Percentiles rank a stretch among this genome's conserved stretches.
These are phyloP conservation scores for Vigna hirtella DNA, from an alignment of 306 rosid genomes.

Conservation along the genomic window DNA sequence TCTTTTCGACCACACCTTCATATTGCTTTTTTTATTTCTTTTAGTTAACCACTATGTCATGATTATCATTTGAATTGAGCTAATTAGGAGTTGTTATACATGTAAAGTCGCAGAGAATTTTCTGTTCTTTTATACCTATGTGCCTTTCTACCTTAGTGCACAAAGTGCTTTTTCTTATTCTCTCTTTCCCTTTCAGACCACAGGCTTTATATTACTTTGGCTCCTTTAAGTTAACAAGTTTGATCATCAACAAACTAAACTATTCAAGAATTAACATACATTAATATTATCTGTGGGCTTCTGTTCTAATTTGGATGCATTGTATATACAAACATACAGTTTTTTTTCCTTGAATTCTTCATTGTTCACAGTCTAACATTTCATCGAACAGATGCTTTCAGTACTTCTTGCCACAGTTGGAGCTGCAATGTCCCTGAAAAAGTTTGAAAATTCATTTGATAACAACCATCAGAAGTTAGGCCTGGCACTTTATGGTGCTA, in stretches of 20 bases:
- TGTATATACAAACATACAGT: neutral
- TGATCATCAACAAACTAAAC: slow-evolving; percentile 40
- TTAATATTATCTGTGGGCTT: neutral
- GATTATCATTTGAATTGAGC: slow-evolving; percentile 41
- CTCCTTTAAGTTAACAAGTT: neutral
- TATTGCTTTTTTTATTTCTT: slow-evolving; percentile 5
- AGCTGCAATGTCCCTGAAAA: slow-evolving; percentile 79
- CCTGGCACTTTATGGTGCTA: slow-evolving; percentile 77
- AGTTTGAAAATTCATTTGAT: slow-evolving; percentile 90
- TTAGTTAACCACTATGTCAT: slow-evolving; percentile 3
- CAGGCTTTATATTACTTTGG: slow-evolving; percentile 16
- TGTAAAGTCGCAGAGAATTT: slow-evolving; percentile 3
- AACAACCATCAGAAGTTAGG: slow-evolving; percentile 93
- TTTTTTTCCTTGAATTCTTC: neutral
- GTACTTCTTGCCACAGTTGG: slow-evolving; percentile 79
- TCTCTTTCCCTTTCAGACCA: slow-evolving; percentile 30
- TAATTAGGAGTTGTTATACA: slow-evolving; percentile 31
- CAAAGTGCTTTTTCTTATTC: slow-evolving; percentile 28
- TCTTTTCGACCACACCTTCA: slow-evolving; percentile 36
- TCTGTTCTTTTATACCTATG: slow-evolving; percentile 3
- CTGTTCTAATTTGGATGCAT: neutral
- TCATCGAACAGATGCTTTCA: slow-evolving; percentile 63
- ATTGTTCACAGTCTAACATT: slow-evolving; percentile 30
- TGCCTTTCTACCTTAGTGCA: neutral
- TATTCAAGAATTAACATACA: slow-evolving; percentile 26